Conservation (phyloP, 1,284 basidiomycete genomes). For the Cutaneotrichosporon cavernicola region DNA sequence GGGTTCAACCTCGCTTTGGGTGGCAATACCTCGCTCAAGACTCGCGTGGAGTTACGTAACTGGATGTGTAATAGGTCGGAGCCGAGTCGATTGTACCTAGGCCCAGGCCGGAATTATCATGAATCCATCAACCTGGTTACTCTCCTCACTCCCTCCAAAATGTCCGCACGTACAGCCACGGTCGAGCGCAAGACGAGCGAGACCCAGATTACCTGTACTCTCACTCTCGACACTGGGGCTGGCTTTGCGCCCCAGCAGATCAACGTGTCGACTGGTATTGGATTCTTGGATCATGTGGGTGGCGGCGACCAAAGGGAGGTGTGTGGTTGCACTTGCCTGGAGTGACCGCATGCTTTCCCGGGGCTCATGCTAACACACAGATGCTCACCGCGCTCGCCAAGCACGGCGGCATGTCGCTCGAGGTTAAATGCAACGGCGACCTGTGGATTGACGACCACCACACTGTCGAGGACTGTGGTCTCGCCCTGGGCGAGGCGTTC, state of each 20-base stretch:
- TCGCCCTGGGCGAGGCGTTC: constrained; percentile 90
- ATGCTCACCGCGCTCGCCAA: constrained; percentile 95
- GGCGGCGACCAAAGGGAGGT: too few species aligned
- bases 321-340: not conserved
- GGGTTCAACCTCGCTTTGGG: too few species aligned
- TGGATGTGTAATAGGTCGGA: too few species aligned
- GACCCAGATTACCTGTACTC: constrained; percentile 78
- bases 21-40: too few species aligned
- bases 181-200: constrained; percentile 87
- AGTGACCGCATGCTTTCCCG: too few species aligned
- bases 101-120: not conserved
- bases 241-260: constrained; percentile 70
- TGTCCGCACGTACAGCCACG: constrained; percentile 59
- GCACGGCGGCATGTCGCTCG: constrained; percentile 86
- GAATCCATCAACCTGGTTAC: not conserved
- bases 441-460: constrained; percentile 99
- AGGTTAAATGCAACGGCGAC: constrained; percentile 89
- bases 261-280: constrained; percentile 88
- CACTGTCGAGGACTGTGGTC: constrained; percentile 93
- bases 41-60: too few species aligned
- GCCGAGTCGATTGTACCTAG: not conserved
- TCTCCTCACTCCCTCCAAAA: constrained; percentile 21
- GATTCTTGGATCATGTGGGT: constrained; percentile 94
- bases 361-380: constrained; percentile 53
- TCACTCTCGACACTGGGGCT: constrained; percentile 79